Conservation (phyloP, 345 rosid genomes). For the Pistacia vera region DNA sequence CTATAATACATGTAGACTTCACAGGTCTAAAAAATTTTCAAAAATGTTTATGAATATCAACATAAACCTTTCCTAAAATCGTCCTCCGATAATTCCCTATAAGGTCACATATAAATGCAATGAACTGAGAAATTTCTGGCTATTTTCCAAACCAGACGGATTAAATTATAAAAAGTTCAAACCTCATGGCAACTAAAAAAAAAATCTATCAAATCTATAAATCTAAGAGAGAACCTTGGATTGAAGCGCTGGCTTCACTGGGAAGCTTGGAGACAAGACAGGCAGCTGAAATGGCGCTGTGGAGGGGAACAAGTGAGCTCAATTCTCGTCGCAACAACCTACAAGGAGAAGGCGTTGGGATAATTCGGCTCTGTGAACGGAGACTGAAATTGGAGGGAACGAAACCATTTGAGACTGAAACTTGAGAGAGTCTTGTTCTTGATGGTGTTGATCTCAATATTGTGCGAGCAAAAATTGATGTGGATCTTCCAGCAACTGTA, state of each 20-base stretch:
- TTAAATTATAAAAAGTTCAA: too few species aligned
- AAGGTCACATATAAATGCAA: not conserved
- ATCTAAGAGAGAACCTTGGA: conserved; percentile 41
- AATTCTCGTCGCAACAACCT: conserved; percentile 67
- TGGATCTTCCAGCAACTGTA: conserved; percentile 50
- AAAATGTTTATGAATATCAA: not conserved
- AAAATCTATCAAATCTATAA: not conserved
- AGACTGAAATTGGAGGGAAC: conserved; percentile 32
- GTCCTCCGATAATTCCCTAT: not conserved
- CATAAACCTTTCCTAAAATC: not conserved
- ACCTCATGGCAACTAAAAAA: not conserved
- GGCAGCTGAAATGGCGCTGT: conserved; percentile 66
- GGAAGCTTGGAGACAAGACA: conserved; percentile 78
- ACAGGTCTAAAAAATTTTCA: not conserved
- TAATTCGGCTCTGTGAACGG: conserved; percentile 26
- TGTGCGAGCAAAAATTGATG: conserved; percentile 44
- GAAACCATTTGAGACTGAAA: conserved; percentile 38
- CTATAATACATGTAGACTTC: not conserved
- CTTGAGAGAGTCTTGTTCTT: conserved; percentile 24
- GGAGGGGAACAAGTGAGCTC: conserved; percentile 62
- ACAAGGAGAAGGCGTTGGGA: conserved; percentile 30
- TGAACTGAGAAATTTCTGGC: not conserved
- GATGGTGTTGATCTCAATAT: conserved; percentile 32
- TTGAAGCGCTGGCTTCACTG: conserved; percentile 35
- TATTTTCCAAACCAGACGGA: not conserved